phyloP scores from a whole-genome alignment of 305 asterid species.

The Petunia hybrid region DNA sequence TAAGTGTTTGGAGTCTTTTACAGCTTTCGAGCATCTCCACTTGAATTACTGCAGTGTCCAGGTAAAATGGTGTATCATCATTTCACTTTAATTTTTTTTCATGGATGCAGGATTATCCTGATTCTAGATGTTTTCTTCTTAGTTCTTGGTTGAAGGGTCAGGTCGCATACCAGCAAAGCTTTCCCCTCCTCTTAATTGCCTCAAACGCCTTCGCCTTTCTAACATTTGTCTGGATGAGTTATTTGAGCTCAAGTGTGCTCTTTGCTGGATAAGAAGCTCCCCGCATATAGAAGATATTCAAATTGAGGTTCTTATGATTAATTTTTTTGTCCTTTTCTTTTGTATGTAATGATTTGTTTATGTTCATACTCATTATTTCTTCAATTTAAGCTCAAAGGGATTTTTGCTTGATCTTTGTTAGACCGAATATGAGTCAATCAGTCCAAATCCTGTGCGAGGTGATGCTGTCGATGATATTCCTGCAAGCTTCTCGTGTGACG shows the following conservation, averaged over 20 bases:
- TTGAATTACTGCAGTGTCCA: constrained; percentile 25
- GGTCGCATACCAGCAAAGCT: constrained; percentile 26
- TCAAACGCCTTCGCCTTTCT: constrained; percentile 22
- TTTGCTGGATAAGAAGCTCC: constrained; percentile 39
- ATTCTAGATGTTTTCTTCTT: background rate
- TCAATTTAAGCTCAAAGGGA: no score
- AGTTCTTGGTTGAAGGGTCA: background rate
- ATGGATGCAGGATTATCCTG: background rate
- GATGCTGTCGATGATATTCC: background rate
- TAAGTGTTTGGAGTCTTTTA: constrained; percentile 22
- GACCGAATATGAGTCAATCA: background rate
- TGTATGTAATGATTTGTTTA: background rate
- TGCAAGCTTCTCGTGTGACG: constrained; percentile 20
- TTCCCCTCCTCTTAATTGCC: constrained; percentile 20
- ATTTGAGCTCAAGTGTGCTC: constrained; percentile 29
- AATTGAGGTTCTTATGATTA: constrained; percentile 22
- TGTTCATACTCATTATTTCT: no score
- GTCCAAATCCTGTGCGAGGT: no score
- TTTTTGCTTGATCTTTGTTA: background rate
- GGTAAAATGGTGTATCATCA: constrained; percentile 3
- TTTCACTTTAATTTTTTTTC: background rate
- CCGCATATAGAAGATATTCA: constrained; percentile 29
- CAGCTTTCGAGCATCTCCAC: constrained; percentile 32
- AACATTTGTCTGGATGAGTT: constrained; percentile 20
- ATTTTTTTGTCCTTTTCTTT: background rate